A percentile compares a stretch with the other conserved stretches of the same genome.
These are phyloP conservation scores for Trifolium subterraneum DNA, from an alignment of 306 rosid species.

Conservation along the genomic window DNA sequence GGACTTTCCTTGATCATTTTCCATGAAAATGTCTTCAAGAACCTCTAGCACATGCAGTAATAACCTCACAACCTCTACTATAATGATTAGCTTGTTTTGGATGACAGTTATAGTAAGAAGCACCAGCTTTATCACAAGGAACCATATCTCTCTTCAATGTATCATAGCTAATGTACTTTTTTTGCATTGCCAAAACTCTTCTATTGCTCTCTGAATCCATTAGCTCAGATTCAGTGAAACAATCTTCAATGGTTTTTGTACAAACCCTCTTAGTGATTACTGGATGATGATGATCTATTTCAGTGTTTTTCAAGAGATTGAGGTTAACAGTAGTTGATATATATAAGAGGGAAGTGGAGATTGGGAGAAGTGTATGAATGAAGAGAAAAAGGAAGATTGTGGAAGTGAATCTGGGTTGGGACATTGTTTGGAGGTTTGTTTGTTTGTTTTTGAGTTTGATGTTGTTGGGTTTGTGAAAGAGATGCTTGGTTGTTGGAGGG, in stretches of 20 bases:
- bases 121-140: conserved; percentile 82
- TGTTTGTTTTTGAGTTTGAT: conserved; percentile 38
- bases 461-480: conserved; percentile 32
- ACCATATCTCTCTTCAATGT: conserved; percentile 84
- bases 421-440: conserved; percentile 43
- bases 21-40: conserved; percentile 26
- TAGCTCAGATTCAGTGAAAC: conserved; percentile 56
- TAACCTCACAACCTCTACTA: conserved; percentile 81
- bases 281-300: conserved; percentile 47
- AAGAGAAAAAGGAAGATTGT: conserved; percentile 43
- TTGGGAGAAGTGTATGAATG: conserved; percentile 52
- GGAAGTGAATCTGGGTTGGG: conserved; percentile 53
- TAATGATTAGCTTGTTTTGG: conserved; percentile 72
- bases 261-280: conserved; percentile 59
- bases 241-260: conserved; percentile 62
- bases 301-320: conserved; percentile 50
- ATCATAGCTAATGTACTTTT: conserved; percentile 82
- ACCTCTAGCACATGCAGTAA: conserved; percentile 89
- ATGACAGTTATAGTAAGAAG: conserved; percentile 90
- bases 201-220: conserved; percentile 78
- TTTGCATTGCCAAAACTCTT: conserved; percentile 76
- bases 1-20: conserved; percentile 28
- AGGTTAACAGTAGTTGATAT: conserved; percentile 59
- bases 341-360: conserved; percentile 47
- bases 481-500: conserved; percentile 50